A percentile compares a stretch with the other conserved stretches of the same genome.
Conservation (phyloP, 2,329 filamentous ascomycete species). For the Colletotrichum agaves region DNA sequence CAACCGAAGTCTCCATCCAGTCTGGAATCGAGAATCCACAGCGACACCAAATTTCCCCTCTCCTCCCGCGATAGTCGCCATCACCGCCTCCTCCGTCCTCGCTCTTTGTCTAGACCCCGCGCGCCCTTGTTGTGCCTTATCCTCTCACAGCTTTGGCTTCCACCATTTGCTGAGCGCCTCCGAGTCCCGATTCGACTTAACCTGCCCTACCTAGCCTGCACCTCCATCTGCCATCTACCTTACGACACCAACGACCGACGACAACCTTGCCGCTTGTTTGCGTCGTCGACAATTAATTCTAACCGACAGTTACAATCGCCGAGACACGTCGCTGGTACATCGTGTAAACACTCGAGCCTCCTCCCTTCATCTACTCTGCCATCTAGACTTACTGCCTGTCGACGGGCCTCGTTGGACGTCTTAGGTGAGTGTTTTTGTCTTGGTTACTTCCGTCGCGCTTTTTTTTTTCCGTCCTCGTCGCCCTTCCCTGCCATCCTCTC, state of each 20-base stretch:
- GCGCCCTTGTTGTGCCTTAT: constrained; percentile 1
- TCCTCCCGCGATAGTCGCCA: constrained; percentile 25
- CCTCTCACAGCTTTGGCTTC: constrained; percentile 8
- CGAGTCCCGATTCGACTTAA: constrained; percentile 11
- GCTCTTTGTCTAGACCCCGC: constrained; percentile 15
- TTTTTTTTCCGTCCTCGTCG: not conserved
- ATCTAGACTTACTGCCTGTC: constrained; percentile 17
- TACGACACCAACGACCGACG: constrained; percentile 6
- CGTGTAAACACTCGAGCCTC: constrained; percentile 10
- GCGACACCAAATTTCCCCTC: constrained; percentile 20
- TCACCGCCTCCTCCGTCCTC: constrained; percentile 14
- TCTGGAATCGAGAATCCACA: not conserved
- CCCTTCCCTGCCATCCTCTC: not conserved
- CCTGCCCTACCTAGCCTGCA: not conserved
- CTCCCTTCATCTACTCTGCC: not conserved
- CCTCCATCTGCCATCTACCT: not conserved
- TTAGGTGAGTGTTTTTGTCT: constrained; percentile 26
- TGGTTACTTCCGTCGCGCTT: not conserved
- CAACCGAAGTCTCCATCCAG: too few species aligned
- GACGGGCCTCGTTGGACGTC: constrained; percentile 22
- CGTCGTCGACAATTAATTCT: constrained; percentile 7
- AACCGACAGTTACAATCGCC: not conserved
- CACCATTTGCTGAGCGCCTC: constrained; percentile 4
- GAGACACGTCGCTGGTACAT: constrained; percentile 17
- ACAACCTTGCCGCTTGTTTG: constrained; percentile 20